Base-by-base conservation (phyloP, 2,329 filamentous ascomycete genomes). In the Colletotrichum somersetense region DNA sequence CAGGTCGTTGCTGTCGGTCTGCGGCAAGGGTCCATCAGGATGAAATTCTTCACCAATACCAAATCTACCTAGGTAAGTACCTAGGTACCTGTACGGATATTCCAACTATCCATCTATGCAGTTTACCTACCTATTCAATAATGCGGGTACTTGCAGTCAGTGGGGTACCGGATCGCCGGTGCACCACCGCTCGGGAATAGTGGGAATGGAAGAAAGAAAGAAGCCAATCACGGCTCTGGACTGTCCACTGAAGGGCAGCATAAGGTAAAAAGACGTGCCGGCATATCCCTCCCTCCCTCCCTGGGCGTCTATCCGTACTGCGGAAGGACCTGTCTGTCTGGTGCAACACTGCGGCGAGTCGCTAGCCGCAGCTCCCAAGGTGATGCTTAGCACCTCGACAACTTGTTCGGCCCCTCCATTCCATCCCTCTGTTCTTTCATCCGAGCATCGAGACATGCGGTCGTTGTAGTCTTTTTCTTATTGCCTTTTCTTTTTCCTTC, bases 221-320 rank as follows among this genome's bases (percentile, higher is more conserved):
- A 11, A 8, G 26, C 56, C 65, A 67, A 48, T 52, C 26, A 53
- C 18, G n/a, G 14, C 56, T 44, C 23, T 8, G 7, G 18, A 5
- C 38, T 30, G 53, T 62, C 46, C 42, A 62, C 42, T 48, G 65
- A 67, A 56, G 65, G 65, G 65, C 44, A 55, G 38, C 16, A 18
- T 35, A 33, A 56, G 18, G 52, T 18, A 35, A n/a, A 20, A 30
- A 53, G 58, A 44, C 44, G 46, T 55, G 16, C 62, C 23, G 35
- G 26, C 38, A 58, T 38, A 53, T 23, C 35, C 30, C 30, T 30
- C 30, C 30, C 30, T 30, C 30, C 30, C 30, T 30, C 30, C 2
- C 20, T 38, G 53, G 20, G 3, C 20, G 10, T 40, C 38, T 40
- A 14, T 38, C 35, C 35, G 35, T 26, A 26, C 26, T 26, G 26